Base-by-base conservation (phyloP, 768 basidiomycete genomes). In the Trametes coccinea region DNA sequence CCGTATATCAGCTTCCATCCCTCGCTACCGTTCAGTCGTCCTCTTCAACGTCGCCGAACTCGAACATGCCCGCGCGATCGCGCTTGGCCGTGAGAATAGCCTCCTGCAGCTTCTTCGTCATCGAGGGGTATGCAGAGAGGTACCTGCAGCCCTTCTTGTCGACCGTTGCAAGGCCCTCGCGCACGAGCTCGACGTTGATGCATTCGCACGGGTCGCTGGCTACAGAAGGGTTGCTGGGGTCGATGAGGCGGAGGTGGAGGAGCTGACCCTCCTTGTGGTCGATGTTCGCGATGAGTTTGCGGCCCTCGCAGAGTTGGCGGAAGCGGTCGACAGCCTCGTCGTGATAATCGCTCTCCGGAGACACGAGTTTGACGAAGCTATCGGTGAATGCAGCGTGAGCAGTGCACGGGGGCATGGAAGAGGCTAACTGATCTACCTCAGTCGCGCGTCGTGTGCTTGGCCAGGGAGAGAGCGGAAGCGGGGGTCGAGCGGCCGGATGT, bases 231-330 rank as follows among this genome's bases (percentile, higher is more conserved):
- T 94, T 89, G 29, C 80, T 72, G 0, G 96, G 92, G 71, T 98
- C 95, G 63, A 97, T 96, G 39, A 99, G 84, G 50, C 96, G 90
- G 56, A 99, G 84, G 74, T 97, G 94, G 31, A 95, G 78, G 1
- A 88, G 69, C 22, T 81, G 66, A 29, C 90, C 89, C 69, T 97
- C 96, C 69, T 80, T 87, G 69, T 89, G 83, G 73, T 99, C 97
- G 60, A 95, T 79, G 76, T 95, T 98, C n/a, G 95, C 97, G 51
- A 98, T 79, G n/a, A 98, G 82, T 70, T 95, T 95, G 55, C 94
- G 89, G n/a, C 93, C 93, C 75, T 95, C 94, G 66, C 90, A 92
- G 17, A 95, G 78, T 14, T 82, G 74, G 29, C 88, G 85, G 87
- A 98, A 98, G 52, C 92, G 87, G 52, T 92, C 89, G 50, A 94